Percentiles rank a stretch among this genome's conserved stretches.
phyloP scores from a whole-genome alignment of 352 stramenopile species.

The Phytophthora boehmeriae region DNA sequence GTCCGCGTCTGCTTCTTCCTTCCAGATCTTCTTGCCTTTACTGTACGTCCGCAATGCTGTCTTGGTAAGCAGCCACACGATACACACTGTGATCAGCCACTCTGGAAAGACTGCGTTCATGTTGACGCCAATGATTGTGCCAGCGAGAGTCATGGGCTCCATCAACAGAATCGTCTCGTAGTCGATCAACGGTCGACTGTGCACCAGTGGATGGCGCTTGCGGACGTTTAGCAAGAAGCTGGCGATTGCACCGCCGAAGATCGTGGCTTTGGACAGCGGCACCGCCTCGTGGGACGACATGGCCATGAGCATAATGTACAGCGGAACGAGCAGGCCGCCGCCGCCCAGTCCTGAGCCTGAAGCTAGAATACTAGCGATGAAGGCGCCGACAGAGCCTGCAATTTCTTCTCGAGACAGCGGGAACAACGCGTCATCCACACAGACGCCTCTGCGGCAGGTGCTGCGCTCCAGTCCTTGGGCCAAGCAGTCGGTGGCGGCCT shows the following conservation, averaged over 20 bases:
- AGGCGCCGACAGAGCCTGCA: conserved; percentile 64
- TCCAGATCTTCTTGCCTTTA: conserved; percentile 76
- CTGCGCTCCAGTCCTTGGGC: conserved; percentile 38
- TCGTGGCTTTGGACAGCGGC: conserved; percentile 83
- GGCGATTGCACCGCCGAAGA: conserved; percentile 81
- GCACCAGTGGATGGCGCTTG: conserved; percentile 68
- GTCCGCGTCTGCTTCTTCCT: conserved; percentile 62
- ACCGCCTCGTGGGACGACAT: conserved; percentile 83
- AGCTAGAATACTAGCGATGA: conserved; percentile 66
- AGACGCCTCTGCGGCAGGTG: conserved; percentile 58
- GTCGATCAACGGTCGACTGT: conserved; percentile 73
- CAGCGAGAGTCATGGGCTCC: conserved; percentile 86
- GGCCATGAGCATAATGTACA: conserved; percentile 81
- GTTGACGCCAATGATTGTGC: conserved; percentile 87
- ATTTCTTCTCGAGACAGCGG: conserved; percentile 62
- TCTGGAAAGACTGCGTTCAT: conserved; percentile 86
- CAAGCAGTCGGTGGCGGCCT: conserved; percentile 56
- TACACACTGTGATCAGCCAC: conserved; percentile 83
- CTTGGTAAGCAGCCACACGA: conserved; percentile 79
- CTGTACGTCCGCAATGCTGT: conserved; percentile 65
- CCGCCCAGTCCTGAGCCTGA: conserved; percentile 73
- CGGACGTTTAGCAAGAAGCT: conserved; percentile 75
- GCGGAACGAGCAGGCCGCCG: conserved; percentile 74
- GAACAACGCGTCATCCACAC: conserved; percentile 62
- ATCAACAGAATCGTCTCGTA: conserved; percentile 87